Percentiles rank a stretch among this genome's conserved stretches.
Evolutionary conservation across 352 stramenopile species (phyloP).

Genomic region (Achlya hypogyna): DNA sequence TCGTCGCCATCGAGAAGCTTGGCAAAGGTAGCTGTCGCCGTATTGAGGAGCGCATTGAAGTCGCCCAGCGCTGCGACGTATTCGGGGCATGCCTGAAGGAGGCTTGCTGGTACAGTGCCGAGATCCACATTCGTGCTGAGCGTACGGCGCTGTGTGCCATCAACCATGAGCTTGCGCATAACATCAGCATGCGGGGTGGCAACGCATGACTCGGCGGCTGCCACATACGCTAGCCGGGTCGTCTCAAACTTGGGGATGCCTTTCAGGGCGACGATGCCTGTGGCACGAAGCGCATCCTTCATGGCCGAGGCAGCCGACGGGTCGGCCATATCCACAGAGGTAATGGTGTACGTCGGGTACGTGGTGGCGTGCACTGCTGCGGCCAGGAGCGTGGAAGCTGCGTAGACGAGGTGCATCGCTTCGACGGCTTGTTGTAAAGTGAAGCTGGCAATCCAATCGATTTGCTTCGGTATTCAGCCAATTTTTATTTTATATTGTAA

Average conservation of each 20-base stretch:
- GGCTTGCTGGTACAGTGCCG: neutral
- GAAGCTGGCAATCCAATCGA: neutral
- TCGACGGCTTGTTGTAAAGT: neutral
- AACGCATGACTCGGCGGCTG: constrained; percentile 37
- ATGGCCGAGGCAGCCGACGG: neutral
- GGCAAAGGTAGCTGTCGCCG: neutral
- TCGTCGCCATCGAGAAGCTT: too few relatives aligned
- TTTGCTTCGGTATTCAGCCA: too few relatives aligned
- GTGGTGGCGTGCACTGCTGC: neutral
- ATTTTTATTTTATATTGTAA: neutral
- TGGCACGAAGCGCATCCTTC: constrained; percentile 35
- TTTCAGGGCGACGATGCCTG: constrained; percentile 56
- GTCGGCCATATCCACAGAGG: constrained; percentile 2
- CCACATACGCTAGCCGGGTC: constrained; percentile 37
- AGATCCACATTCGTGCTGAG: constrained; percentile 38
- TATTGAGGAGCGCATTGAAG: constrained; percentile 4
- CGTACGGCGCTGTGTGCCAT: constrained; percentile 60
- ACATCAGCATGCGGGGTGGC: constrained; percentile 15
- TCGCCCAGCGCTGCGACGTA: constrained; percentile 3
- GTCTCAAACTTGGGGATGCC: constrained; percentile 47
- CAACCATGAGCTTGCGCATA: constrained; percentile 38
- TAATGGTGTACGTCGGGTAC: constrained; percentile 8
- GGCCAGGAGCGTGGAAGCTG: neutral
- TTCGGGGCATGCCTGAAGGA: constrained; percentile 3
- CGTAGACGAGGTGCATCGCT: neutral